phyloP scores from a whole-genome alignment of 2,329 filamentous ascomycete genomes.

The Ceratocystis cacaofunesta region DNA sequence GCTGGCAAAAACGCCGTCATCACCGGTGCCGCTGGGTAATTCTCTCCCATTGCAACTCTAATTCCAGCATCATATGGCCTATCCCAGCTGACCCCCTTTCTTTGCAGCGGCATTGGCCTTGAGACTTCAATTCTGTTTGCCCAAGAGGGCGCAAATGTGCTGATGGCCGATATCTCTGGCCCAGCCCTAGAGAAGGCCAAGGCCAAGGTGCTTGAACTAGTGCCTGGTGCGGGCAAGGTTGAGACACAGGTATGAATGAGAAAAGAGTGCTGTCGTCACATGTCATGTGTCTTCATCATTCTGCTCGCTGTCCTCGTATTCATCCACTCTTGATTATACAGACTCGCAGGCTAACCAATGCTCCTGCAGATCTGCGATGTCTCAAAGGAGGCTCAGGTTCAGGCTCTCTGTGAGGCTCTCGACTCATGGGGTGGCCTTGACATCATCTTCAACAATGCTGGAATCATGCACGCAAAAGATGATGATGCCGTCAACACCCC shows the following conservation, averaged over 20 bases:
- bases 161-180: conserved; percentile 73
- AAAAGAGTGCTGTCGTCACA: too few relatives aligned
- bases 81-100: not conserved
- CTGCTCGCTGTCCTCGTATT: too few relatives aligned
- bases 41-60: conserved; percentile 17
- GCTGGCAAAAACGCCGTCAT: conserved; percentile 53
- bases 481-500: conserved; percentile 69
- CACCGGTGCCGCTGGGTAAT: conserved; percentile 75
- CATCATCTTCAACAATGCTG: conserved; percentile 93
- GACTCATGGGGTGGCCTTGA: conserved; percentile 81
- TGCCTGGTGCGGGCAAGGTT: conserved; percentile 44
- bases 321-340: too few relatives aligned
- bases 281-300: too few relatives aligned
- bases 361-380: conserved; percentile 45
- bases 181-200: conserved; percentile 63
- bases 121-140: conserved; percentile 84
- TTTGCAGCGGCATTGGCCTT: conserved; percentile 68
- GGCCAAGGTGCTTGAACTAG: conserved; percentile 58
- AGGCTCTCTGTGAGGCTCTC: conserved; percentile 56
- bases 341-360: not conserved
- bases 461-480: conserved; percentile 83
- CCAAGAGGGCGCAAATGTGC: conserved; percentile 70
- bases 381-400: conserved; percentile 66
- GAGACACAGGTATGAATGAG: conserved; percentile 37
- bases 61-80: not conserved